These are phyloP conservation scores for Lumnitzera racemosa DNA, from an alignment of 345 rosid species.

Conservation along the genomic window DNA sequence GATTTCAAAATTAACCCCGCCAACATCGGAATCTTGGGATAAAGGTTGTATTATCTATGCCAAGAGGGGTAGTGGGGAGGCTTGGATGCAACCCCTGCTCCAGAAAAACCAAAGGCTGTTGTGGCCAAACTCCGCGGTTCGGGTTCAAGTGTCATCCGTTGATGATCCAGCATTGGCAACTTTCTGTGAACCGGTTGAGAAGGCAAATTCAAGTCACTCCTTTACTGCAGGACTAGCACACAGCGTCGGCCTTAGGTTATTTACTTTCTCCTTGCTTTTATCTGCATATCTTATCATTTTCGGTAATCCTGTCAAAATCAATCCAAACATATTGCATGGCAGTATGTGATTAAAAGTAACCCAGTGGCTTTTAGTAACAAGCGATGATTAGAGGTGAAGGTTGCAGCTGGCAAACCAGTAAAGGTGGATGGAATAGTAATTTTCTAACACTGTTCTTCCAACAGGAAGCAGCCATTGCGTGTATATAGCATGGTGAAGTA, in stretches of 20 bases:
- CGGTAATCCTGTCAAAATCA: no score
- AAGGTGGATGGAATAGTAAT: no score
- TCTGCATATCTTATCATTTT: no score
- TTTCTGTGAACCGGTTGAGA: slow-evolving; percentile 92
- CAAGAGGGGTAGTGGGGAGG: slow-evolving; percentile 61
- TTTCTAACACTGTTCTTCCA: no score
- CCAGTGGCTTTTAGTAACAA: no score
- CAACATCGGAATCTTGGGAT: slow-evolving; percentile 34
- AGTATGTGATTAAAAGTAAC: no score
- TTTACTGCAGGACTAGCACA: slow-evolving; percentile 72
- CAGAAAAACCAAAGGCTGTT: slow-evolving; percentile 28
- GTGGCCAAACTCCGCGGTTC: slow-evolving; percentile 46
- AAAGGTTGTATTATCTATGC: slow-evolving; percentile 87
- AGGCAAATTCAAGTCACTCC: slow-evolving; percentile 70
- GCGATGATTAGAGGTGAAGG: no score
- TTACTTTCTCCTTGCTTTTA: background rate
- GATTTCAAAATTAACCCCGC: slow-evolving; percentile 13
- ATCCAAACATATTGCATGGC: no score
- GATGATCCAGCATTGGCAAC: slow-evolving; percentile 84
- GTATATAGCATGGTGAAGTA: slow-evolving; percentile 95
- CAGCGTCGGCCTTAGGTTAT: slow-evolving; percentile 71
- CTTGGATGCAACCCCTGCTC: slow-evolving; percentile 84
- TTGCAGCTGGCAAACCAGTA: no score
- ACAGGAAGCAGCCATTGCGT: slow-evolving; percentile 69
- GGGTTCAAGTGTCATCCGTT: slow-evolving; percentile 49